Base-by-base conservation (phyloP, 1,139 yeast genomes). In the Suhomyces ambrosiae region DNA sequence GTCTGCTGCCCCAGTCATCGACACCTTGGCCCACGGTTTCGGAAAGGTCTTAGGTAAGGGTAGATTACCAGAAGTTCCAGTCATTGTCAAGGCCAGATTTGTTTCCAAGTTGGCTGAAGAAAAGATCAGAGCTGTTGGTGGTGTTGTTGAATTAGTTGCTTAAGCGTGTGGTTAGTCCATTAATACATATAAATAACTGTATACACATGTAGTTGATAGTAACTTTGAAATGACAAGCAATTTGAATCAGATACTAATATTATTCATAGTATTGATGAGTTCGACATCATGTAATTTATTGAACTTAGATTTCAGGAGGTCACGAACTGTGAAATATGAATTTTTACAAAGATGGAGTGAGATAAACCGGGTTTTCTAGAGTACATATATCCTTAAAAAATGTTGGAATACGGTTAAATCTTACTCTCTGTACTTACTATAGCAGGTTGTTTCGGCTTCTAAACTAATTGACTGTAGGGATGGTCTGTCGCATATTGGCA, bases 21-120 rank as follows among this genome's bases (percentile, higher is more conserved):
- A 92, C 82, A 92, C 98, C 66, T 85, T 92, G 75, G 97, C 97
- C 71, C 86, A 85, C 75, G 99, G 99, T 74, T 94, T 86, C 95
- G 97, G 97, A 77, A 92, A 92, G 83, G 96, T 94, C 67, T 88
- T 94, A 69, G 99, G 97, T 77, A 92, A 92, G 84, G 99, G 99
- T 76, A 82, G 86, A 76, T 79, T 94, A 65, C 99, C 99, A 75
- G 68, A 86, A 61, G 97, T 89, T 62, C 98, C 99, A 69, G 95
- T 94, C 74, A 89, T 94, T 65, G 98, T 94, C 73, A 90, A 87
- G 81, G 97, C 98, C 63, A 90, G 99, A 85, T 92, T 85, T 71
- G 98, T 94, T 63, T 89, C 97, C 63, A 86, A 89, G 80, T 84
- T 89, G 71, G 99, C 99, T 71, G 99, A 94, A 84, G 90, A 92